phyloP scores from a whole-genome alignment of 106 monocot genomes.

The Phalaenopsis equestris region DNA sequence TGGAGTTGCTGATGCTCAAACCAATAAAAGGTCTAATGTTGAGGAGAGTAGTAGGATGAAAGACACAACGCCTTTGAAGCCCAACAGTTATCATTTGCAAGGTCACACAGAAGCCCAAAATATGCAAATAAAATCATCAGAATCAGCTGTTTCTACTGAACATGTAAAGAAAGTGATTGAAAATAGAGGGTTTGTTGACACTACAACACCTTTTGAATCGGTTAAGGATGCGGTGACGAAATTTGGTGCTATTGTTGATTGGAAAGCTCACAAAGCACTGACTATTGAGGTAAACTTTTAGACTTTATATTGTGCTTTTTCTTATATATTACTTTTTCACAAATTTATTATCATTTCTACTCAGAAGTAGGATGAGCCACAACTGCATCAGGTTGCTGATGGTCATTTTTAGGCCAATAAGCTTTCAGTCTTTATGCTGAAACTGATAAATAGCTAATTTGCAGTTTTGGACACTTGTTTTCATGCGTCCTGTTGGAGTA shows the following conservation, averaged over 20 bases:
- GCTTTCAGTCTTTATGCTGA: not conserved
- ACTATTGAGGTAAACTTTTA: conserved; percentile 34
- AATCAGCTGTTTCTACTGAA: conserved; percentile 12
- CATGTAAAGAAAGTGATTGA: conserved; percentile 7
- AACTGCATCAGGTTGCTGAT: not conserved
- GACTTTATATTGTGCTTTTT: not conserved
- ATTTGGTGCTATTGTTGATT: conserved; percentile 61
- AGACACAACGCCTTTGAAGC: not conserved
- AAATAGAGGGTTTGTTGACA: conserved; percentile 41
- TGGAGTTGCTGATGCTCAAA: conserved; percentile 1
- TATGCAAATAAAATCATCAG: conserved; percentile 8
- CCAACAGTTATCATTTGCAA: not conserved
- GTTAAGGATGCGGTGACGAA: conserved; percentile 54
- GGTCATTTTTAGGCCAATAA: not conserved
- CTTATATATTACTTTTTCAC: not conserved
- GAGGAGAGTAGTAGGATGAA: not conserved
- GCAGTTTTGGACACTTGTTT: not conserved
- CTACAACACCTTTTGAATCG: conserved; percentile 60
- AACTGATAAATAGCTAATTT: not conserved
- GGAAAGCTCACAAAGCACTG: conserved; percentile 56
- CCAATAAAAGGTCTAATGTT: not conserved
- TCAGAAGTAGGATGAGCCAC: not conserved
- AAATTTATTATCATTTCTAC: not conserved
- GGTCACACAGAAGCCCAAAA: conserved; percentile 7
- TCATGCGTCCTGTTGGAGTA: not conserved